Conservation (phyloP, 352 stramenopile species). For the Globisporangium mamillatum region DNA sequence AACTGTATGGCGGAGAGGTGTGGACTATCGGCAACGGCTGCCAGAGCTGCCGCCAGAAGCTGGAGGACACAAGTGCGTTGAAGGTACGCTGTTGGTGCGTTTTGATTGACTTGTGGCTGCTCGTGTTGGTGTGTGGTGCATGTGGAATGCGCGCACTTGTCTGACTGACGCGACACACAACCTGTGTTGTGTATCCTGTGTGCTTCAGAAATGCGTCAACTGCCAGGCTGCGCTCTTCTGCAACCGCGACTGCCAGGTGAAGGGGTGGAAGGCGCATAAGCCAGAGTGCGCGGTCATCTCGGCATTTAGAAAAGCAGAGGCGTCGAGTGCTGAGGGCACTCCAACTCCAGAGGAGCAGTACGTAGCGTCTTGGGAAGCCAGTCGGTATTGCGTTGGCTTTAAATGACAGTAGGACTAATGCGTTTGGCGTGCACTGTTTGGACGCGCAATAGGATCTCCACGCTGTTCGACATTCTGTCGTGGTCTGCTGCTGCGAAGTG, state of each 20-base stretch:
- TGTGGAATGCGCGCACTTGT: not conserved
- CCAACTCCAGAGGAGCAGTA: conserved; percentile 8
- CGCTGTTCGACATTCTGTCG: conserved; percentile 39
- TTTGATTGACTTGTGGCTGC: not conserved
- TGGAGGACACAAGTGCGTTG: conserved; percentile 39
- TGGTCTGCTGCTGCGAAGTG: conserved; percentile 37
- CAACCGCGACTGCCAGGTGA: conserved; percentile 54
- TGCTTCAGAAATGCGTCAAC: conserved; percentile 46
- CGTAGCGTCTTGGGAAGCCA: not conserved
- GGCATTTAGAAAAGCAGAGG: conserved; percentile 37
- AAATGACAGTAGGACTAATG: not conserved
- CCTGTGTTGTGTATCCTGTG: not conserved
- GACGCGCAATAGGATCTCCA: conserved; percentile 26
- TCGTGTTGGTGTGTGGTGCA: too few species aligned
- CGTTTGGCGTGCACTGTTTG: not conserved
- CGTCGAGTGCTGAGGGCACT: not conserved
- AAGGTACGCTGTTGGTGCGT: conserved; percentile 28
- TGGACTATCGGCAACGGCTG: conserved; percentile 65
- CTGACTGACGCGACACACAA: not conserved
- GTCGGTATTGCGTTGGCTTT: not conserved
- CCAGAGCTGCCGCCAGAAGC: conserved; percentile 48
- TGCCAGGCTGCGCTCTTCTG: conserved; percentile 70
- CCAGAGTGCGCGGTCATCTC: conserved; percentile 56
- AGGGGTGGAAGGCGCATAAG: conserved; percentile 59
- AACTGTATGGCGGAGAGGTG: conserved; percentile 68